phyloP scores from a whole-genome alignment of 129 eudicot genomes.

The Silybum marianum region DNA sequence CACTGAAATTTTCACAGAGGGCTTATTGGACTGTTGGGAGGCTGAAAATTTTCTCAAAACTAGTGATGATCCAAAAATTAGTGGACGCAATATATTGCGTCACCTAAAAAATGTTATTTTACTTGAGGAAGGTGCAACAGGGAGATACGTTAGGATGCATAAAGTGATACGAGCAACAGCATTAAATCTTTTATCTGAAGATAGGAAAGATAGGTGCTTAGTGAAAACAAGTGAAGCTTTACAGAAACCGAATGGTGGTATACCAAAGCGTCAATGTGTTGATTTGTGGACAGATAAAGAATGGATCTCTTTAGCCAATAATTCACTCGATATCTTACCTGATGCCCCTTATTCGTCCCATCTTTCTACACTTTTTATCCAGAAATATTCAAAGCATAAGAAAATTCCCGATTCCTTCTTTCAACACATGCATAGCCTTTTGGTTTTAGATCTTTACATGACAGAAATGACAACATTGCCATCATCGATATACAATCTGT shows the following conservation, averaged over 20 bases:
- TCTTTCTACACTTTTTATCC: conserved; percentile 32
- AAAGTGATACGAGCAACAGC: conserved; percentile 30
- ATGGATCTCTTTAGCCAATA: conserved; percentile 33
- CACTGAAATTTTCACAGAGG: conserved; percentile 26
- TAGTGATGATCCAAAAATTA: conserved; percentile 14
- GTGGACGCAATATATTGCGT: conserved; percentile 25
- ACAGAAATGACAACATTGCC: conserved; percentile 30
- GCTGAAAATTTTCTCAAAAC: conserved; percentile 35
- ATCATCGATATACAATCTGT: conserved; percentile 12
- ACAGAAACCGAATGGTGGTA: not conserved
- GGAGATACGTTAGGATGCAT: conserved; percentile 22
- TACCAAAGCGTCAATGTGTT: conserved; percentile 22
- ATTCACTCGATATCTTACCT: conserved; percentile 23
- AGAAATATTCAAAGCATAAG: conserved; percentile 28
- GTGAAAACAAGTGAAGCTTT: conserved; percentile 26
- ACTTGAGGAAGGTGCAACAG: conserved; percentile 31
- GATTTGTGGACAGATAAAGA: conserved; percentile 31
- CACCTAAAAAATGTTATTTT: conserved; percentile 32
- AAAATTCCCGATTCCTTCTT: conserved; percentile 29
- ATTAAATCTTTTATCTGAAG: conserved; percentile 26
- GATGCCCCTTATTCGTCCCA: conserved; percentile 21
- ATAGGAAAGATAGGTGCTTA: conserved; percentile 27
- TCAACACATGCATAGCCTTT: conserved; percentile 26
- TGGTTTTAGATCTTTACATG: conserved; percentile 30
- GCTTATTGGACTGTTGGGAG: conserved; percentile 38